Evolutionary conservation across 2,329 filamentous ascomycete species (phyloP), one percentile per base, ranked within the genome.

Genomic region (Epichloe scottii): DNA sequence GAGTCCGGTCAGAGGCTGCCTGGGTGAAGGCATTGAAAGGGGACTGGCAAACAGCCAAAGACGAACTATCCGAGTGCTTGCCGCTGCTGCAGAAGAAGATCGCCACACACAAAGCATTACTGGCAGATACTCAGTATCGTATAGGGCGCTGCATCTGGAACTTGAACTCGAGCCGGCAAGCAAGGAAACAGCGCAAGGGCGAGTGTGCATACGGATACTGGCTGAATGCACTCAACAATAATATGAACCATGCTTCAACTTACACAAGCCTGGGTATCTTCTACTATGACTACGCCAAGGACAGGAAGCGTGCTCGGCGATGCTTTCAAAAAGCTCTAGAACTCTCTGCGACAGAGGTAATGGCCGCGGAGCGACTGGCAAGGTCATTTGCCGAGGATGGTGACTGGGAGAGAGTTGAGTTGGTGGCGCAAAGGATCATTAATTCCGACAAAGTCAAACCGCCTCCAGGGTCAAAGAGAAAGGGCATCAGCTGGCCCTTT

Each of bases 311-410:
- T 62, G 89, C 91, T 8, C 79, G 87, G n/a, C 84, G 87, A 56
- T 97, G 91, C 63, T 97, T 97, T 61, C 88, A 96, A 60, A 96
- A 97, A 64, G 93, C 93, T 0, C 87, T 98, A 47, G 93, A 98
- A 65, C 71, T 98, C 3, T 98, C 93, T 0, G 72, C 89, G 0
- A 84, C 87, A 0, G 93, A 98, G 63, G 79, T 95, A 1, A 76
- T 85, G 58, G 89, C 93, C 37, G 93, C 93, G 0, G 88, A 97
- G 66, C 80, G 89, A 30, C 77, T 98, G 15, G 90, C 93, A 2
- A 79, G 80, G 53, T 83, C 82, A 0, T 98, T 96, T 65, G 91
- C 94, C 0, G 83, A 95, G 50, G 84, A 89, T 57, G 82, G 87
- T 38, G 93, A 98, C 61, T 98, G 93, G 93, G 93, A 97, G 57